Evolutionary conservation across 805 yeast genomes (phyloP).

Genomic region (Vanderwaltozyma tropicalis): DNA sequence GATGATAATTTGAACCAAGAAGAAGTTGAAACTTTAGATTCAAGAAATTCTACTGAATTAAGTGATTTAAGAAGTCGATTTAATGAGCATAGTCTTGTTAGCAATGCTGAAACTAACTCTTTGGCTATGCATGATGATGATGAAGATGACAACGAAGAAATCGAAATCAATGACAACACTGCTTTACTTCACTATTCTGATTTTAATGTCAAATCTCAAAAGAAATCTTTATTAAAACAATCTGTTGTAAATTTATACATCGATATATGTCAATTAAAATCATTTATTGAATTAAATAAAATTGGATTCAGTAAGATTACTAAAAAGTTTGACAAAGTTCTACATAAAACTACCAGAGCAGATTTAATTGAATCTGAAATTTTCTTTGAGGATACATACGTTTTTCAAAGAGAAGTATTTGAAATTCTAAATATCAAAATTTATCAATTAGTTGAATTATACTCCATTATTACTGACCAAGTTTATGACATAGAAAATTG

Average conservation of each 20-base stretch:
- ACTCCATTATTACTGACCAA: slow-evolving; percentile 39
- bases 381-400: slow-evolving; percentile 39
- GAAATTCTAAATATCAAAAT: slow-evolving; percentile 44
- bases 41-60: background rate
- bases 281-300: slow-evolving; percentile 71
- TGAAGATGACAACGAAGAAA: slow-evolving; percentile 30
- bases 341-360: slow-evolving; percentile 44
- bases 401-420: slow-evolving; percentile 44
- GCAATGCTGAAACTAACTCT: background rate
- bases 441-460: slow-evolving; percentile 41
- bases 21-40: background rate
- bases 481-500: slow-evolving; percentile 32
- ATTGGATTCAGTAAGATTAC: slow-evolving; percentile 81
- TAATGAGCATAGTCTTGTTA: background rate
- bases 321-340: slow-evolving; percentile 79
- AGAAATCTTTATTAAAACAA: slow-evolving; percentile 56
- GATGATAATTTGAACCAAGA: background rate
- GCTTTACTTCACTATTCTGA: slow-evolving; percentile 42
- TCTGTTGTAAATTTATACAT: slow-evolving; percentile 56
- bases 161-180: slow-evolving; percentile 33
- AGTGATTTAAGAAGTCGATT: slow-evolving; percentile 2
- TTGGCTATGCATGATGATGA: slow-evolving; percentile 17
- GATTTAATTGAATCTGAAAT: slow-evolving; percentile 36
- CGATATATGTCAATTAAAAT: slow-evolving; percentile 66
- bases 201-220: slow-evolving; percentile 40